A percentile compares a stretch with the other conserved stretches of the same genome.
Conservation (phyloP, 2,329 filamentous ascomycete species). For the Colletotrichum endophyticum region DNA sequence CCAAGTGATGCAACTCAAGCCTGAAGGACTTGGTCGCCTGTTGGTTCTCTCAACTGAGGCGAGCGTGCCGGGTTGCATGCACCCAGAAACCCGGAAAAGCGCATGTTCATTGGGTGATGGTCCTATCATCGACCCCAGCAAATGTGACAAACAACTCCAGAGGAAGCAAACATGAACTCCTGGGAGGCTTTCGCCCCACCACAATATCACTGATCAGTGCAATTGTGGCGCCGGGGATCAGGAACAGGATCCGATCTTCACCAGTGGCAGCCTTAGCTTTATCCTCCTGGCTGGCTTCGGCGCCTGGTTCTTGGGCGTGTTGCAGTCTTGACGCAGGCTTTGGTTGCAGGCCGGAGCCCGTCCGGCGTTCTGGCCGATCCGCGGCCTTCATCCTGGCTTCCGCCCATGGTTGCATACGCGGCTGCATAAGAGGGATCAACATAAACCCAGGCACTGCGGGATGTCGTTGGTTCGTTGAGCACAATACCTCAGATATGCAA, state of each 20-base stretch:
- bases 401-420: neutral
- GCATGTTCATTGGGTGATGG: neutral
- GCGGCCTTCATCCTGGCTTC: neutral
- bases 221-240: neutral
- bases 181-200: neutral
- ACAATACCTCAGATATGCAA: neutral
- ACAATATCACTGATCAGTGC: neutral
- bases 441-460: neutral
- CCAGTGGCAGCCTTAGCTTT: neutral
- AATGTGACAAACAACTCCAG: neutral
- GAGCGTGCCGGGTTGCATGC: neutral
- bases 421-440: neutral
- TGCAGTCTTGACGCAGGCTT: neutral
- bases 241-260: neutral
- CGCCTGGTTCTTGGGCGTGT: neutral
- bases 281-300: neutral
- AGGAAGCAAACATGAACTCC: slow-evolving; percentile 8
- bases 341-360: neutral
- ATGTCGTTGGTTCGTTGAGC: neutral
- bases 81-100: neutral
- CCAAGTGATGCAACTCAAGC: neutral
- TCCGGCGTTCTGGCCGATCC: neutral
- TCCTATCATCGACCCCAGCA: neutral
- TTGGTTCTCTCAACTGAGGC: neutral
- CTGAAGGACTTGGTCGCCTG: neutral